These are phyloP conservation scores for Biscutella laevigata DNA, from an alignment of 441 rosid species.

Conservation along the genomic window DNA sequence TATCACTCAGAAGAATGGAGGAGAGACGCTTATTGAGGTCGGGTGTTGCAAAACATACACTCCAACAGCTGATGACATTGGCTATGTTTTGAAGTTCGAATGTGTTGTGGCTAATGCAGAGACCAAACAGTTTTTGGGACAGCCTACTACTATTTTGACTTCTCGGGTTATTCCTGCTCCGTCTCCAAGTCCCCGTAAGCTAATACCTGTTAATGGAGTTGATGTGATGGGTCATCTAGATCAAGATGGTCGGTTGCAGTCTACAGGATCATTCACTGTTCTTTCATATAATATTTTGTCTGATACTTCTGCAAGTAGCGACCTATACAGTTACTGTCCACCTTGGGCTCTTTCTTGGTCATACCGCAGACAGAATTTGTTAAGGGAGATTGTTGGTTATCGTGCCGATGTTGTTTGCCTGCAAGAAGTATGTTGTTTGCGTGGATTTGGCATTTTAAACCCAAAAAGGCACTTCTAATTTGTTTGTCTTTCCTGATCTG, in stretches of 20 bases:
- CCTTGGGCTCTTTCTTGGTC: conserved; percentile 99
- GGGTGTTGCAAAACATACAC: conserved; percentile 86
- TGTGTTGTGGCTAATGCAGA: conserved; percentile 83
- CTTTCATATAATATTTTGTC: conserved; percentile 93
- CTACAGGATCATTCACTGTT: conserved; percentile 80
- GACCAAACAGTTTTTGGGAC: conserved; percentile 64
- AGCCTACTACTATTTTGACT: conserved; percentile 59
- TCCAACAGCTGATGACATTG: conserved; percentile 89
- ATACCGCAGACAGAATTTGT: conserved; percentile 86
- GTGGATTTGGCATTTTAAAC: neutral
- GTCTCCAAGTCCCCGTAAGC: conserved; percentile 79
- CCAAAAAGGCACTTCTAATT: neutral
- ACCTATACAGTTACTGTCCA: conserved; percentile 82
- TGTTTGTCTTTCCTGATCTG: conserved; percentile 11
- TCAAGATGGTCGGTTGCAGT: conserved; percentile 60
- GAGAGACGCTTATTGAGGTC: conserved; percentile 89
- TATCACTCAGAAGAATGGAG: conserved; percentile 66
- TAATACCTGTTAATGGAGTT: conserved; percentile 69
- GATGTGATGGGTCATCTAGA: conserved; percentile 73
- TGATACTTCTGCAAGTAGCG: conserved; percentile 77
- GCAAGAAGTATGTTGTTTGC: conserved; percentile 63
- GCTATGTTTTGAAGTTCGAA: conserved; percentile 88
- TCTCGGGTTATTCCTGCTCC: conserved; percentile 99
- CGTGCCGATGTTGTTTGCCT: conserved; percentile 95
- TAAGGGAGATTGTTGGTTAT: conserved; percentile 92